These are phyloP conservation scores for Solanum piurae DNA, from an alignment of 257 asterid species.

Conservation along the genomic window DNA sequence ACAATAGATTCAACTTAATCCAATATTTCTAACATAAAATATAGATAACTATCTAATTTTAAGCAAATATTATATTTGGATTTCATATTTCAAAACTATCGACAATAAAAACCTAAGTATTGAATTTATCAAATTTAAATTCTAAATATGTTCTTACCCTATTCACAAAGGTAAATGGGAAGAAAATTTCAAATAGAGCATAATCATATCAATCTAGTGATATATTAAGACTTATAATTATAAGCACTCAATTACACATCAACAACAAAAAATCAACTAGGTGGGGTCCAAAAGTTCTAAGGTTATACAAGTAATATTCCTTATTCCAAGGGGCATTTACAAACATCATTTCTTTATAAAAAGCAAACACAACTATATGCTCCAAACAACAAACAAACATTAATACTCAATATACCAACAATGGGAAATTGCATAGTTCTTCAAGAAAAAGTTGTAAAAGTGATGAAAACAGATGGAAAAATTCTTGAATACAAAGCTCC, in stretches of 20 bases:
- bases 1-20: background rate
- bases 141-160: background rate
- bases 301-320: conserved; percentile 19
- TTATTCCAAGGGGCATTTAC: conserved; percentile 18
- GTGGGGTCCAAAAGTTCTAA: conserved; percentile 37
- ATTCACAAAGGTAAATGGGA: background rate
- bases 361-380: conserved; percentile 10
- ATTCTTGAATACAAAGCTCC: conserved; percentile 58
- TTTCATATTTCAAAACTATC: background rate
- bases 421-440: conserved; percentile 75
- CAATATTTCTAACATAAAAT: background rate
- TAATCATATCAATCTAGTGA: background rate
- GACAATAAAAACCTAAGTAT: background rate
- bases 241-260: background rate
- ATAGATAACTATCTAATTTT: background rate
- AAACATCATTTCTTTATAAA: conserved; percentile 19
- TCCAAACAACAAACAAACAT: conserved; percentile 2
- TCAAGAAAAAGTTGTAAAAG: conserved; percentile 30
- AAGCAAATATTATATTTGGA: background rate
- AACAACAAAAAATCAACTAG: conserved; percentile 11
- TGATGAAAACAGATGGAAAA: conserved; percentile 63
- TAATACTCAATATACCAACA: conserved; percentile 1
- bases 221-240: background rate
- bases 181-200: background rate
- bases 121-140: background rate